These are phyloP conservation scores for Chrysoporthe deuterocubensis DNA, from an alignment of 2,329 filamentous ascomycete genomes.

Conservation along the genomic window DNA sequence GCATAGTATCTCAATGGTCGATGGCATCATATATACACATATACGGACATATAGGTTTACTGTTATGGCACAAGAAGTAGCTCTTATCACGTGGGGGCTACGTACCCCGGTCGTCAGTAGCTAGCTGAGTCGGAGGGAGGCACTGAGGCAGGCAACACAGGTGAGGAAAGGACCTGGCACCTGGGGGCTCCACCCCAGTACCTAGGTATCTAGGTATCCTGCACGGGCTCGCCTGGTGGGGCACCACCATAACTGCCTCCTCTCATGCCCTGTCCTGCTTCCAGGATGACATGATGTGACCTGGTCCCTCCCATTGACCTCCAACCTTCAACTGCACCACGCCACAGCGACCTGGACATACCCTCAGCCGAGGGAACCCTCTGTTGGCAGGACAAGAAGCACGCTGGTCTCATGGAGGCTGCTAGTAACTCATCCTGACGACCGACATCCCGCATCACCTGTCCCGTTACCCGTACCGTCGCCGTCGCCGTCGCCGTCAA, in stretches of 20 bases:
- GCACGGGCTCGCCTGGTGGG: not conserved
- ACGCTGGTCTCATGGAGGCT: not conserved
- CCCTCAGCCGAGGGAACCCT: not conserved
- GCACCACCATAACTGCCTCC: not conserved
- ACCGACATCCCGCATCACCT: not conserved
- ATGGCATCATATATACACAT: not conserved
- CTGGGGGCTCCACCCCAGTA: not conserved
- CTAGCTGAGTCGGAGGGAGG: conserved; percentile 1
- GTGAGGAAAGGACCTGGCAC: not conserved
- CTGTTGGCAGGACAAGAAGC: not conserved
- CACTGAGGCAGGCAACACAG: not conserved
- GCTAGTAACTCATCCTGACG: not conserved
- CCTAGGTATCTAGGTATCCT: no score
- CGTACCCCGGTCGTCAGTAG: not conserved
- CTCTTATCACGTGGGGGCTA: not conserved
- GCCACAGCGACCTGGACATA: not conserved
- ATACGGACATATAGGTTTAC: not conserved
- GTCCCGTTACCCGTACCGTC: not conserved
- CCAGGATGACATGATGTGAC: conserved; percentile 6
- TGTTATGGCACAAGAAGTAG: not conserved
- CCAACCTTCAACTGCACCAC: not conserved
- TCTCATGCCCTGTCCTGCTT: not conserved
- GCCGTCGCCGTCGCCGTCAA: not conserved
- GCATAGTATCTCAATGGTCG: no score
- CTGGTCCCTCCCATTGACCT: not conserved